A percentile compares a stretch with the other conserved stretches of the same genome.
These are phyloP conservation scores for Apiospora kogelbergensis DNA, from an alignment of 2,329 filamentous ascomycete species.

Conservation along the genomic window DNA sequence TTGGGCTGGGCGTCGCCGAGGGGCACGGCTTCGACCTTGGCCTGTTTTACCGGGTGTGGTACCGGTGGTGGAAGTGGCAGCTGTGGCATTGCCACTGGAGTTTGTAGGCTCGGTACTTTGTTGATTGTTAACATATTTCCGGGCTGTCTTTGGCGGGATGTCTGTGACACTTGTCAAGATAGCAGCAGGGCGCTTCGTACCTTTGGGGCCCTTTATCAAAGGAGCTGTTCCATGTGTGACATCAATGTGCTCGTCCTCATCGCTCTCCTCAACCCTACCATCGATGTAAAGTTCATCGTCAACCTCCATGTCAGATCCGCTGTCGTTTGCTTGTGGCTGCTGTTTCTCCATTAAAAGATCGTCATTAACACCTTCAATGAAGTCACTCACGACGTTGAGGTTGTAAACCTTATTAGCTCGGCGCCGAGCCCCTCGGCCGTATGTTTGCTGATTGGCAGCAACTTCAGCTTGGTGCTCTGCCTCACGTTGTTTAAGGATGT, in stretches of 20 bases:
- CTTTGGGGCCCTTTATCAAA: conserved; percentile 20
- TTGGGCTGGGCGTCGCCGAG: neutral
- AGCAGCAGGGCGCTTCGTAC: conserved; percentile 22
- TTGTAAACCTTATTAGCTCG: conserved; percentile 45
- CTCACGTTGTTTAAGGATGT: conserved; percentile 82
- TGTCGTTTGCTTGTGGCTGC: conserved; percentile 25
- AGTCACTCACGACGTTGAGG: conserved; percentile 38
- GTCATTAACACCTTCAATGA: conserved; percentile 26
- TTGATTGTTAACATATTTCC: conserved; percentile 22
- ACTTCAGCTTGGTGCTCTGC: conserved; percentile 73
- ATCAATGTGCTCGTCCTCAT: conserved; percentile 17
- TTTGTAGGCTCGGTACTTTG: conserved; percentile 16
- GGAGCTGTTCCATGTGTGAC: conserved; percentile 3
- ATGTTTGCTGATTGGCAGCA: conserved; percentile 66
- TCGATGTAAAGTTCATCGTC: conserved; percentile 30
- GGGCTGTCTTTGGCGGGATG: conserved; percentile 15
- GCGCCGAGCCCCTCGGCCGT: conserved; percentile 82
- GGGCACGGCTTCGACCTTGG: neutral
- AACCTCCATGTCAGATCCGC: conserved; percentile 26
- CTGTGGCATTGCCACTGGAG: neutral
- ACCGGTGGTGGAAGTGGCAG: neutral
- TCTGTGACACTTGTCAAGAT: conserved; percentile 10
- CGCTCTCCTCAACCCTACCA: conserved; percentile 20
- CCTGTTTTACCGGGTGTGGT: conserved; percentile 9
- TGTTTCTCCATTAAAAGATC: conserved; percentile 21